Base-by-base conservation (phyloP, 208 protist species). In the Leishmania arabica region DNA sequence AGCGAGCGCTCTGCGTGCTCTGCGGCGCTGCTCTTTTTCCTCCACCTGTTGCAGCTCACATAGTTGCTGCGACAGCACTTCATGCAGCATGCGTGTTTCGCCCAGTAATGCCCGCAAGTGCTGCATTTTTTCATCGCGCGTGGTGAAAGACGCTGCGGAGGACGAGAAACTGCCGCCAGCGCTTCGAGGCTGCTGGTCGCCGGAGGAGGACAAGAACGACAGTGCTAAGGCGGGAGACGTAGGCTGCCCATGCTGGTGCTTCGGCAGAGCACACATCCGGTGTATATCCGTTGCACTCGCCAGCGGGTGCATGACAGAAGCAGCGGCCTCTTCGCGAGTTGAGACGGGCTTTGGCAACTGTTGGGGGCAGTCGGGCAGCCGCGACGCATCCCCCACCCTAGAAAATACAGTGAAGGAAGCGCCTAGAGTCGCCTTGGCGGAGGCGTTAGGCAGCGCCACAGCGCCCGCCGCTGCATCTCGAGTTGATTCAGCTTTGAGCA, bases 81-180 rank as follows among this genome's bases (percentile, higher is more conserved):
- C 60, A n/a, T 80, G 81, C 58, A 84, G 69, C 19, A 0, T 47
- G 70, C 62, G 75, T 31, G 68, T 84, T 68, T 84, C 81, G 21
- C 27, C 4, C 45, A 84, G n/a, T 17, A 84, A 54, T n/a, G 5
- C 34, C 31, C 65, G 37, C 56, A 84, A 9, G 47, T 73, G 74
- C 13, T 49, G 75, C 8, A 77, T 1, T 47, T 70, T 54, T 21
- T 62, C 56, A 15, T 77, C 58, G 27, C 58, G 81, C 21, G 31
- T 37, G 47, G 58, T 40, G n/a, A n/a, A 13, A 15, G 37, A 21
- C 21, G 24, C 9, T 11, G 40, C 13, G 0, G 19, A 64, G 7
- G 37, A 58, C 13, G 51, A 40, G 34, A 31, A 6, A 37, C 31
- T 9, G 34, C 24, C 49, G 7, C 34, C n/a, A 2, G 37, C 19